Evolutionary conservation across 78 protist genomes (phyloP).

Genomic region (Cavenderia fasciculata): DNA sequence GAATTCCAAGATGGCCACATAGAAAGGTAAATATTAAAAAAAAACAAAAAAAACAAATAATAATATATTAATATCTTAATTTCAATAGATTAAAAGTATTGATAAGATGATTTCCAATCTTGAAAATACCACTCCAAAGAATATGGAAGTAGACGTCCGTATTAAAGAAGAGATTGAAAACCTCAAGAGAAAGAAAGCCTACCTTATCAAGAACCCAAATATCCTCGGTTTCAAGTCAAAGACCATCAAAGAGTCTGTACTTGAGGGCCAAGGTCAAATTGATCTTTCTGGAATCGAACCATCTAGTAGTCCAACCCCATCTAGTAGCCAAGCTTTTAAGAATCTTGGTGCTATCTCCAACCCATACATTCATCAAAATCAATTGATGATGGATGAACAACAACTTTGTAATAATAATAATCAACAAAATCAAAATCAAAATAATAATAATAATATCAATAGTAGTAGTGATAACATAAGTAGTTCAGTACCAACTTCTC

Average conservation of each 20-base stretch:
- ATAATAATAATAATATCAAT: neutral
- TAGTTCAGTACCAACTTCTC: neutral
- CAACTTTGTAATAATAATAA: neutral
- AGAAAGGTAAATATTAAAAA: slow-evolving; percentile 37
- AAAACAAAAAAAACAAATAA: neutral
- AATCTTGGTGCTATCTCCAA: neutral
- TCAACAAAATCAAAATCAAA: neutral
- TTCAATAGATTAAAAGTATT: slow-evolving; percentile 31
- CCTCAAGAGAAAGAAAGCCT: slow-evolving; percentile 47
- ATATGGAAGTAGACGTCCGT: slow-evolving; percentile 25
- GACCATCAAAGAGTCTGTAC: neutral
- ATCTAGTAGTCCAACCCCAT: neutral
- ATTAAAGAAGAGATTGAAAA: slow-evolving; percentile 23
- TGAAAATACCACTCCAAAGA: slow-evolving; percentile 47
- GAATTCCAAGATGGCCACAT: slow-evolving; percentile 82
- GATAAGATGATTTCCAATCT: slow-evolving; percentile 71
- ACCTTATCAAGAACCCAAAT: slow-evolving; percentile 63
- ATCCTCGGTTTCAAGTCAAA: slow-evolving; percentile 36
- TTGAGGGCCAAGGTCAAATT: neutral
- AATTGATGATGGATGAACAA: too few relatives aligned
- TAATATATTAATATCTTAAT: neutral
- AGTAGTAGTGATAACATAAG: neutral
- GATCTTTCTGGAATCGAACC: neutral
- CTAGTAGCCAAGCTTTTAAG: neutral
- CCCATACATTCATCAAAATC: neutral